Base-by-base conservation (phyloP, 345 rosid genomes). In the Salix brachista region DNA sequence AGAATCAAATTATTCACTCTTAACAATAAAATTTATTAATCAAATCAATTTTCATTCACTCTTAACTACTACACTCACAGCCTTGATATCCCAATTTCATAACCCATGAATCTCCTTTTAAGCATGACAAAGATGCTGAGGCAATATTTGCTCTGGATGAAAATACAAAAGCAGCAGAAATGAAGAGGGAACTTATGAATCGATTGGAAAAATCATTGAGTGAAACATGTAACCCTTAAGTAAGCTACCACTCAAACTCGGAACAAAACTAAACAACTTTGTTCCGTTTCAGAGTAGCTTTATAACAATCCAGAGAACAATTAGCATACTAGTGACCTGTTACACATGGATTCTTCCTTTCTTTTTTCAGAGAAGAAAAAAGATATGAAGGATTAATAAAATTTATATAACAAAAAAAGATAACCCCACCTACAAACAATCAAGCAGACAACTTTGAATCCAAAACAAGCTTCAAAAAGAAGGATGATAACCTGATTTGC, bases 401-500 rank as follows among this genome's bases (percentile, higher is more conserved):
- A 36, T 25, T 21, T 30, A 28, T 30, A 72, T 11, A 72, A 16
- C 37, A 48, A 65, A 80, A 77, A 39, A 32, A 39, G 39, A 46
- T 36, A 41, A 67, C 9, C 72, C 72, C 46, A 14, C 9, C 60
- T 0, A 25, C 16, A 48, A 73, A 30, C 76, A 75, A 70, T 28
- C 52, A 54, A 66, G 42, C 39, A 23, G 72, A 71, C 3, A 19
- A 66, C 11, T 48, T 78, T 28, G 62, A 69, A 54, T 36, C 2
- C 54, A 41, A 69, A 21, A 19, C 60, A 80, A 4, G 5, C 68
- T 67, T 41, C 50, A 70, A 23, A 69, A 41, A n/a, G 72, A 65
- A 60, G 39, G 44, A 44, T 67, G 73, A 61, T 82, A 75, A 93
- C 99, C 97, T 95, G 99, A 89, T 95, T 95, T 41, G 99, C 99